Evolutionary conservation across 2,329 filamentous ascomycete species (phyloP).

Genomic region (Pseudogymnoascus sp.): DNA sequence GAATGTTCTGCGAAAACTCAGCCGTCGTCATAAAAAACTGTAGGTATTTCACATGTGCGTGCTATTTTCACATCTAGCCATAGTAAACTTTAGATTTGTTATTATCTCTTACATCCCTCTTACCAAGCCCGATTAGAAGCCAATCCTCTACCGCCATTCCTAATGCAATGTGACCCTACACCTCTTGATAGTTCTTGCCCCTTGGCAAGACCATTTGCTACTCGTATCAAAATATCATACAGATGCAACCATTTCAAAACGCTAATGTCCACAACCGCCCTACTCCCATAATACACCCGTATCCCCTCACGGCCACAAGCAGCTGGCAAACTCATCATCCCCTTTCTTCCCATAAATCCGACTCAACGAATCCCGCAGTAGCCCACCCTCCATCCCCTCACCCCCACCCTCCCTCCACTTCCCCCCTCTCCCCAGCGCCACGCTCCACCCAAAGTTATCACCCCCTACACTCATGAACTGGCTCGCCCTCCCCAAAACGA

Average conservation of each 20-base stretch:
- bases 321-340: background rate
- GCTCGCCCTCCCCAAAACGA: conserved; percentile 37
- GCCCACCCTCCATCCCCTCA: background rate
- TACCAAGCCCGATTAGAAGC: background rate
- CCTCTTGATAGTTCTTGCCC: background rate
- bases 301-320: background rate
- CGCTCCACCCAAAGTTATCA: conserved; percentile 40
- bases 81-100: background rate
- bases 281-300: background rate
- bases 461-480: conserved; percentile 37
- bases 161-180: background rate
- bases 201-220: background rate
- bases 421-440: conserved; percentile 27
- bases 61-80: background rate
- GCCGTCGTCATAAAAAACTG: background rate
- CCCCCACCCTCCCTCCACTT: background rate
- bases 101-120: background rate
- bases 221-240: background rate
- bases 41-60: background rate
- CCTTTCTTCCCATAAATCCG: background rate
- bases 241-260: background rate
- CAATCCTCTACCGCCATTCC: background rate
- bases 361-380: background rate
- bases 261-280: background rate
- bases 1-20: background rate